phyloP scores from a whole-genome alignment of 2,329 filamentous ascomycete genomes.

The Lasiodiplodia citricola region DNA sequence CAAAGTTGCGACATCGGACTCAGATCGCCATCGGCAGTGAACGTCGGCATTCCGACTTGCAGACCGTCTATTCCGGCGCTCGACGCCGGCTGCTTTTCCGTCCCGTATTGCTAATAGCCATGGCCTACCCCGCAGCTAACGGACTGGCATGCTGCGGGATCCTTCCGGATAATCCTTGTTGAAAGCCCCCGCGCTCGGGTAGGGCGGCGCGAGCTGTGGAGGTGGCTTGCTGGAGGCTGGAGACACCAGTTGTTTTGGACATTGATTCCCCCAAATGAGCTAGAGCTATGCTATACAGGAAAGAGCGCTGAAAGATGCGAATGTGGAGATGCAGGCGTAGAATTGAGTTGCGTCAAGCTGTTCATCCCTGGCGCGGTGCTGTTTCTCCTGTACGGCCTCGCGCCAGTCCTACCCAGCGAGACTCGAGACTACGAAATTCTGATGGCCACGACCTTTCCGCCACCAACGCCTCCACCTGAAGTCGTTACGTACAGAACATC shows the following conservation, averaged over 20 bases:
- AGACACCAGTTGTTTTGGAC: no score
- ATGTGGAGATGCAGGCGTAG: not conserved
- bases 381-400: not conserved
- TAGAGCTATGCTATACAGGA: no score
- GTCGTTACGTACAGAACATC: slow-evolving; percentile 32
- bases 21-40: not conserved
- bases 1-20: not conserved
- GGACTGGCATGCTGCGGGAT: not conserved
- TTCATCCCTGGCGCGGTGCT: not conserved
- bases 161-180: not conserved
- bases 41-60: not conserved
- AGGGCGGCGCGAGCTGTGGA: not conserved
- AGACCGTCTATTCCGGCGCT: not conserved
- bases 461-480: not conserved
- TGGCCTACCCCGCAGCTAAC: not conserved
- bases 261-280: no score
- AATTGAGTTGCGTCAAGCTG: no score
- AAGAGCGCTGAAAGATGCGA: no score
- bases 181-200: not conserved
- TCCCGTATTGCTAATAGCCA: not conserved
- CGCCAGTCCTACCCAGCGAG: not conserved
- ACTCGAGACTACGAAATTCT: not conserved
- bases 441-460: not conserved
- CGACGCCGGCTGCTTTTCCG: not conserved
- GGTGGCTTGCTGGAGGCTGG: not conserved